Base-by-base conservation (phyloP, 2,329 filamentous ascomycete genomes). In the Cladosporium austrohemisphaericum region DNA sequence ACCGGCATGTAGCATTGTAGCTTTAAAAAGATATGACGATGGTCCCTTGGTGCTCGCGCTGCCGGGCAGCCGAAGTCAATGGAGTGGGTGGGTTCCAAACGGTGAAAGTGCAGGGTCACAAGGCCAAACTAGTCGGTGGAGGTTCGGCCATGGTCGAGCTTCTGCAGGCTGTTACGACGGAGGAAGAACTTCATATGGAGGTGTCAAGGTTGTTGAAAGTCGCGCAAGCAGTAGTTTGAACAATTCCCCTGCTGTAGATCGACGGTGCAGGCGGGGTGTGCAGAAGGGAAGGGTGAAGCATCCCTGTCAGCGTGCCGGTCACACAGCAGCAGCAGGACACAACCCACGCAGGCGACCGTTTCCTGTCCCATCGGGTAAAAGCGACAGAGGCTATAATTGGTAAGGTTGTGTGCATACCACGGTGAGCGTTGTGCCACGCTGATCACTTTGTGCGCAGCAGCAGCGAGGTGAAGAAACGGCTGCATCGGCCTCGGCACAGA, bases 1-100 rank as follows among this genome's bases (percentile, higher is more conserved):
- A 38, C 33, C 18, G 43, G 29, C 25, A 47, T 19, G 32, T 47
- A 19, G 20, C 43, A 29, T 37, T 31, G 43, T 47, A 28, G 10
- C 23, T 28, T 47, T 37, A 47, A 47, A 47, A 47, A 47, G 43
- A 31, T 37, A 47, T 47, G 43, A 47, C 43, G 43, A 14, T 29
- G 33, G 41, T 28, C n/a, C n/a, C n/a, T n/a, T n/a, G n/a, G n/a
- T n/a, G n/a, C n/a, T n/a, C 29, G 20, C 35, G 41, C 41, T 31
- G 41, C 20, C 19, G n/a, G n/a, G n/a, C n/a, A 44, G 41, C 41
- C 28, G 41, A 35, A 35, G 19, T 41, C 36, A 18, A 41, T 26
- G 25, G 38, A 28, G 38, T 23, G 16, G 20, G 20, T 10, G 10
- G 36, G 36, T 25, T 41, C 8, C 14, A 28, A 29, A 22, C 25